A percentile compares a stretch with the other conserved stretches of the same genome.
These are phyloP conservation scores for Hura crepitans DNA, from an alignment of 441 rosid genomes.

Conservation along the genomic window DNA sequence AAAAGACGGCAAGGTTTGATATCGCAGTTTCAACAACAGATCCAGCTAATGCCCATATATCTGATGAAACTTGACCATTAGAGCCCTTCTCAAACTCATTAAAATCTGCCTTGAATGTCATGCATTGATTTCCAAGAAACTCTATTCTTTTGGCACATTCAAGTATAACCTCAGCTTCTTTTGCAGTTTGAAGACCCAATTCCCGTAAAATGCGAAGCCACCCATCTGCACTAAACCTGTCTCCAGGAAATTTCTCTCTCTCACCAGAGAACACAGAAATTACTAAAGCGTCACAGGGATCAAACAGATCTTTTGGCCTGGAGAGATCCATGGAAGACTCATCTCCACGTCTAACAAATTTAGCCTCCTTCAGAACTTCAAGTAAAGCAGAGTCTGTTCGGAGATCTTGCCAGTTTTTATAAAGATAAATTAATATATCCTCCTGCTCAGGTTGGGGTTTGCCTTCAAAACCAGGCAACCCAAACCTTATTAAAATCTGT, in stretches of 20 bases:
- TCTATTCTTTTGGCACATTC: slow-evolving; percentile 91
- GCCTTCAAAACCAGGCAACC: slow-evolving; percentile 76
- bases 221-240: slow-evolving; percentile 75
- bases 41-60: slow-evolving; percentile 79
- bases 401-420: slow-evolving; percentile 73
- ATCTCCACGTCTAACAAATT: slow-evolving; percentile 75
- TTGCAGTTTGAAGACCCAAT: slow-evolving; percentile 71
- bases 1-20: slow-evolving; percentile 79
- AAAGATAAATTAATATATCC: slow-evolving; percentile 66
- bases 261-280: slow-evolving; percentile 83
- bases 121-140: slow-evolving; percentile 63
- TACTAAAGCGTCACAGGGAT: slow-evolving; percentile 82
- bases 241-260: slow-evolving; percentile 92
- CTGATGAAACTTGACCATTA: slow-evolving; percentile 60
- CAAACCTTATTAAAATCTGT: slow-evolving; percentile 82
- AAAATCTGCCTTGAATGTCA: slow-evolving; percentile 43
- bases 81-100: slow-evolving; percentile 64
- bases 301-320: slow-evolving; percentile 84
- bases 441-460: slow-evolving; percentile 79
- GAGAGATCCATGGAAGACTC: slow-evolving; percentile 63
- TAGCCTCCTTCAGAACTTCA: slow-evolving; percentile 80
- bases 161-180: slow-evolving; percentile 79
- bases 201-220: slow-evolving; percentile 91
- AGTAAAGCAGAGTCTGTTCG: slow-evolving; percentile 68
- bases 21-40: slow-evolving; percentile 85